Evolutionary conservation across 2,329 filamentous ascomycete species (phyloP).

Genomic region (Chaetomium olivaceum): DNA sequence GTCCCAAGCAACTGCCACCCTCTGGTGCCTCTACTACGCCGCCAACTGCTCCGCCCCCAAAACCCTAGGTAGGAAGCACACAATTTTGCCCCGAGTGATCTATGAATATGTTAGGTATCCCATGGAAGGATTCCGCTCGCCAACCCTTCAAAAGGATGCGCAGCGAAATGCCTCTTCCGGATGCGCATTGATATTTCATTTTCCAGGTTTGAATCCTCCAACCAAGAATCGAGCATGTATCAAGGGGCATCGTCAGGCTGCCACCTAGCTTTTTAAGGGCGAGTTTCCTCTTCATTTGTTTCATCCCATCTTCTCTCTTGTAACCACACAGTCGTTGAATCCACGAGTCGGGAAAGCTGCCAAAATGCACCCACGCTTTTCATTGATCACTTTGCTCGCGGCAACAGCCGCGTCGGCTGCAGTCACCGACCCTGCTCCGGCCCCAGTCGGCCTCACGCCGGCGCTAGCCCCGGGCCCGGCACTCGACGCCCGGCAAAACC

Average conservation of each 20-base stretch:
- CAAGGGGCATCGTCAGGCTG: background rate
- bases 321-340: background rate
- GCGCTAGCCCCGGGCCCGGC: background rate
- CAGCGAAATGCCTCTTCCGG: background rate
- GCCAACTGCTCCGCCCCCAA: background rate
- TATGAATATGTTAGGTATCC: background rate
- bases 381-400: background rate
- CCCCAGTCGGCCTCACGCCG: background rate
- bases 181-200: background rate
- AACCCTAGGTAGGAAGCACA: background rate
- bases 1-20: background rate
- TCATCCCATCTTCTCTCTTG: background rate
- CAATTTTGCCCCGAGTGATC: background rate
- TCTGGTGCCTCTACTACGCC: background rate
- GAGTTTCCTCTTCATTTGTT: background rate
- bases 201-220: background rate
- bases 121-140: background rate
- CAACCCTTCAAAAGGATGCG: background rate
- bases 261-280: background rate
- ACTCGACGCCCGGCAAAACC: background rate
- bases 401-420: background rate
- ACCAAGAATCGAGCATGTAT: background rate
- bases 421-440: background rate
- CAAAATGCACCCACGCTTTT: background rate
- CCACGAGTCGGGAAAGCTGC: background rate